Base-by-base conservation (phyloP, 345 rosid genomes). In the Bretschneidera sinensis region DNA sequence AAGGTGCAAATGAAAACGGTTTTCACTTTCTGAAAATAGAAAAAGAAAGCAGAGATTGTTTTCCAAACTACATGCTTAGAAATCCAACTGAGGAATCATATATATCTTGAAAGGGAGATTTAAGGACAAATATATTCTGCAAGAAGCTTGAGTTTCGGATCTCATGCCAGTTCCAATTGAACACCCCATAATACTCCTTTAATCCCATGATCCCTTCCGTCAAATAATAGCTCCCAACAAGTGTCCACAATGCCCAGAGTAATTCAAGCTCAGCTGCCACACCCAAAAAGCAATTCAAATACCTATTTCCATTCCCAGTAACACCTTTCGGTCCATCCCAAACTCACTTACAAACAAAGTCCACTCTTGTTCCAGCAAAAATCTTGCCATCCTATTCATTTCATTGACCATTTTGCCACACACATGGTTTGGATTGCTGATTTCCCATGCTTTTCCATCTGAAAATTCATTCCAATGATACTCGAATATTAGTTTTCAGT, bases 241-340 rank as follows among this genome's bases (percentile, higher is more conserved):
- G 33, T 0, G 95, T 88, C 99, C 97, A 95, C 20, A 85, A 28
- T 0, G 92, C 88, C 96, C 89, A 91, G 49, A 91, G 96, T 16
- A 82, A 63, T 71, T 95, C 99, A 21, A 85, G 81, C 21, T 84
- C 96, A 23, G 94, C 95, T 0, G 87, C 89, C 62, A 74, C 67
- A 21, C 89, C 83, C 43, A 78, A 65, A 71, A 91, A 74, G 76
- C 99, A 91, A 49, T 76, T 83, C 22, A 91, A 48, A 63, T 86
- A 95, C 59, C 95, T 68, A 34, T 91, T 74, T 51, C 85, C 96
- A 49, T 80, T 75, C 19, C 53, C 63, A 67, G 82, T 95, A 11
- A 63, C 47, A 1, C 96, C 97, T 60, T 83, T 56, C 72, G 71
- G 67, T 95, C 96, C 24, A 81, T 60, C 62, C 99, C 99, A 39